Base-by-base conservation (phyloP, 2,329 filamentous ascomycete species). In the Penicillium psychrosexuale region DNA sequence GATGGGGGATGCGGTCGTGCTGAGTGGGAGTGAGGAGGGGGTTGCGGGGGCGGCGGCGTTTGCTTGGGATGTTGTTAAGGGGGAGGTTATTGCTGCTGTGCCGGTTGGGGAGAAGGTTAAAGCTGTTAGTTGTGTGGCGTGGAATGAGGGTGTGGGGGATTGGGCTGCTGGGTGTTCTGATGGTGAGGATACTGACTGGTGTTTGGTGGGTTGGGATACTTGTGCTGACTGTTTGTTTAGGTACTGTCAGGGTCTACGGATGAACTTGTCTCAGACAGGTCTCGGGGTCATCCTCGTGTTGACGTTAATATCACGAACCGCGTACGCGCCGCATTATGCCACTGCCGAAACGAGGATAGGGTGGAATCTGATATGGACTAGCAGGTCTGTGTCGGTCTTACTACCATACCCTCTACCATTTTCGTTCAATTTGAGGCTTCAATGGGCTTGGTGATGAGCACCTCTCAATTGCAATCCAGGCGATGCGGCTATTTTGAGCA, bases 61-160 rank as follows among this genome's bases (percentile, higher is more conserved):
- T 61, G 90, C 85, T 1, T 97, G 93, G 93, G 91, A 97, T 75
- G 76, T 96, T 19, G 71, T 96, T 51, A 87, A 82, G 6, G 92
- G 90, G 1, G 82, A 85, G 51, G 69, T 89, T 47, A 78, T 84
- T 55, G 84, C 88, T 31, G 84, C 78, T 61, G 74, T 96, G 13
- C 63, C 69, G 42, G 70, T 69, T 54, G 75, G 72, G 4, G 61
- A 67, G 22, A 66, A 68, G 7, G 71, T 76, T n/a, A 76, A 74
- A 58, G 75, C 70, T 9, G 75, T 76, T 5, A 77, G 75, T 58
- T 75, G 72, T 58, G 75, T 78, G 46, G 70, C 74, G n/a, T 77
- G 74, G 73, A 78, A 77, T 61, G 72, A 75, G 55, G 70, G 66
- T 43, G 71, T 61, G 6, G 63, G 67, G 8, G 68, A 65, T 49